phyloP scores from a whole-genome alignment of 192 early-diverging fungal genomes.

The Spizellomyces sp. region DNA sequence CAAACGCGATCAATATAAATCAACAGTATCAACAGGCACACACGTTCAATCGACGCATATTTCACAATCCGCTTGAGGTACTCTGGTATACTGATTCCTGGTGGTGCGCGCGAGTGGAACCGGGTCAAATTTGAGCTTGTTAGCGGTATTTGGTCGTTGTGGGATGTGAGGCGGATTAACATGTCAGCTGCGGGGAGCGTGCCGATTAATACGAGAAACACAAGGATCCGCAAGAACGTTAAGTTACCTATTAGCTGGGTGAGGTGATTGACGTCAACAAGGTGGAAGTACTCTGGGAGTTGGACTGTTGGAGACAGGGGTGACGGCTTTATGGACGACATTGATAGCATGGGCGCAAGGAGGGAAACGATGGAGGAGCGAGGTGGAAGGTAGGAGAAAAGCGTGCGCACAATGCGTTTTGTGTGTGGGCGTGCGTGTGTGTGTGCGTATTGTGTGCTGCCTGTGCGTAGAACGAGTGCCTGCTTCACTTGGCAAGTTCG shows the following conservation, averaged over 20 bases:
- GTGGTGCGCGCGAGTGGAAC: slow-evolving; percentile 92
- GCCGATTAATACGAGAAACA: background rate
- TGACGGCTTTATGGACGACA: too few relatives aligned
- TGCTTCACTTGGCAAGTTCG: too few relatives aligned
- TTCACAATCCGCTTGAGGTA: slow-evolving; percentile 89
- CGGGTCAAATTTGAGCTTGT: slow-evolving; percentile 71
- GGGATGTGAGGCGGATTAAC: slow-evolving; percentile 52
- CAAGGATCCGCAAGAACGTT: background rate
- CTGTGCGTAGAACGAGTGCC: too few relatives aligned
- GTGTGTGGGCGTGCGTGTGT: too few relatives aligned
- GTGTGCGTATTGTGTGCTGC: too few relatives aligned
- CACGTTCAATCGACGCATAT: slow-evolving; percentile 86
- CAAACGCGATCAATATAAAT: slow-evolving; percentile 90
- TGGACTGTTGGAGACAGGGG: too few relatives aligned
- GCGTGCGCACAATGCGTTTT: too few relatives aligned
- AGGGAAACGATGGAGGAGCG: too few relatives aligned
- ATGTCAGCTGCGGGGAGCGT: slow-evolving; percentile 34
- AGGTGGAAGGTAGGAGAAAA: too few relatives aligned
- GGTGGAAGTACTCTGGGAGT: slow-evolving; percentile 40
- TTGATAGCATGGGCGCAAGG: too few relatives aligned
- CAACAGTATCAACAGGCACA: slow-evolving; percentile 82
- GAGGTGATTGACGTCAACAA: slow-evolving; percentile 33
- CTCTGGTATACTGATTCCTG: slow-evolving; percentile 82
- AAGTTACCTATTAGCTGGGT: slow-evolving; percentile 37
- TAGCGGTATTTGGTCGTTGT: slow-evolving; percentile 68